These are phyloP conservation scores for Ceratocystis ficicola DNA, from an alignment of 2,329 filamentous ascomycete genomes.

Conservation along the genomic window DNA sequence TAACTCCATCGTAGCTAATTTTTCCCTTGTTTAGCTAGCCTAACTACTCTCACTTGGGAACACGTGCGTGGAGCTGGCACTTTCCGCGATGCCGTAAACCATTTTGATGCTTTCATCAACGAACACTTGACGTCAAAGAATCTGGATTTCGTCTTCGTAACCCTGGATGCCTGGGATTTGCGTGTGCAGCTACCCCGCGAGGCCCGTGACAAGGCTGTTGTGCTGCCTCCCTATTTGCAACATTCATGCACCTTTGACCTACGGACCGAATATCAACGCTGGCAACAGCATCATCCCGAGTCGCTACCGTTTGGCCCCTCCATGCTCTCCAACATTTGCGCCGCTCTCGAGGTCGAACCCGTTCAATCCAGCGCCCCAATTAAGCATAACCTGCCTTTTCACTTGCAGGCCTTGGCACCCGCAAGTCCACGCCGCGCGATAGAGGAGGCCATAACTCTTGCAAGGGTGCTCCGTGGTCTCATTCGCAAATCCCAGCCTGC, in stretches of 20 bases:
- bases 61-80: conserved; percentile 95
- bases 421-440: conserved; percentile 92
- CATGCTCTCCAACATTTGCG: conserved; percentile 93
- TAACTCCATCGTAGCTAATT: background rate
- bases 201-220: conserved; percentile 94
- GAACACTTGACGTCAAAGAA: conserved; percentile 86
- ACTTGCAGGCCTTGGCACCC: conserved; percentile 87
- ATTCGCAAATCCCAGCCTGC: conserved; percentile 93
- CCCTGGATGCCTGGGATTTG: conserved; percentile 95
- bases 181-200: conserved; percentile 95
- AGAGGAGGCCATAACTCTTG: conserved; percentile 91
- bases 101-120: conserved; percentile 84
- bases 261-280: conserved; percentile 92
- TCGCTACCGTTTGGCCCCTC: conserved; percentile 93
- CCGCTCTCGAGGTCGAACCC: conserved; percentile 92
- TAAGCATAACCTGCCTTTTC: conserved; percentile 97
- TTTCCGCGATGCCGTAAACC: conserved; percentile 91
- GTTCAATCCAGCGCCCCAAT: conserved; percentile 96
- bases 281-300: conserved; percentile 97
- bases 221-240: conserved; percentile 90
- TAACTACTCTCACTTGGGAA: conserved; percentile 97
- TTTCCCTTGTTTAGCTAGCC: conserved; percentile 51
- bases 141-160: conserved; percentile 95
- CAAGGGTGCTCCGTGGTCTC: conserved; percentile 79
- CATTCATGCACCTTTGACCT: conserved; percentile 96